Base-by-base conservation (phyloP, 2,329 filamentous ascomycete genomes). In the Macrophomina phaseolina region DNA sequence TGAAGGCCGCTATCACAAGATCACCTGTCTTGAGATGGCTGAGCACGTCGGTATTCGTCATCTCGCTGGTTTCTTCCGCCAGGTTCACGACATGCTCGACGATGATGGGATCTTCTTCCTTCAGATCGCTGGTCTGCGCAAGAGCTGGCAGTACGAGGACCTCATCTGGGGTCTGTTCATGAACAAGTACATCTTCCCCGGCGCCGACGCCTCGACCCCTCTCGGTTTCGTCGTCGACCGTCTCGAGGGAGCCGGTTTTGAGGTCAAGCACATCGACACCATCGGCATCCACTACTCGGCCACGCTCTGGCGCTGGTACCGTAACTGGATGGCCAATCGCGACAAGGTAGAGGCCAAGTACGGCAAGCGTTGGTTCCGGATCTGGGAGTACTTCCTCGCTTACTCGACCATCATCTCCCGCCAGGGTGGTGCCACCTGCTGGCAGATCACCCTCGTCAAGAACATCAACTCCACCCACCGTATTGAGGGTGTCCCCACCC, bases 121-220 rank as follows among this genome's bases (percentile, higher is more conserved):
- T 68, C 95, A 98, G 81, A 93, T 96, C 74, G 93, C 94, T 73
- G 95, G 95, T 82, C 87, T 99, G 69, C 91, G 95, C 73, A 96
- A 96, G 84, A 85, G 87, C 70, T 98, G 95, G 95, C 95, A 98
- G 81, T 98, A 97, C 77, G 94, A 98, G 85, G 94, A 98, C 82
- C 87, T 97, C 62, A 91, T 94, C 80, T 98, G 95, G 95, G 95
- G 95, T 78, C 87, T 98, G 55, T 98, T 97, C 87, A 97, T 98
- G 93, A 98, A 98, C 90, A 97, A 97, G 85, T 97, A 98, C 81
- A 86, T 98, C 79, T 98, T 98, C 87, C 95, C 94, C 40, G 95
- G 95, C 78, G 95, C 95, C 62, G 95, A 98, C 78, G 95, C 95
- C 63, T 97, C 92, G 51, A 97, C 93, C 67, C 95, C 95, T 62